Evolutionary conservation across 768 basidiomycete species (phyloP), one percentile per base, ranked within the genome.

Genomic region (Pleurotus giganteus): DNA sequence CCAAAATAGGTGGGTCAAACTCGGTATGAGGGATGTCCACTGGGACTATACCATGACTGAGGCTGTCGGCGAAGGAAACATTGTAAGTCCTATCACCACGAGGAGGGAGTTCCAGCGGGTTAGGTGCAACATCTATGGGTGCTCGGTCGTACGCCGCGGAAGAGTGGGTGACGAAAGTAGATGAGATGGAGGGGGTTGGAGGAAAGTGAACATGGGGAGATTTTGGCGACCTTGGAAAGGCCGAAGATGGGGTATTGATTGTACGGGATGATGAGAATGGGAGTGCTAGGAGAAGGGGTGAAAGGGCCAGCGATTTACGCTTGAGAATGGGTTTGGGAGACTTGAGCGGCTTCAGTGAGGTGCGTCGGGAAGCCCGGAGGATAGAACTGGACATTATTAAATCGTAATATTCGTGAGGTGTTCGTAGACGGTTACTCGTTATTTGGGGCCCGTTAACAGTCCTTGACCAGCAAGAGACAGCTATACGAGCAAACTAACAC

Each of bases 141-240:
- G 76, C 79, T 36, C 88, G 82, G 65, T 89, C 88, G 62, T 88
- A 88, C 0, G 74, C 74, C 47, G 73, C 63, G 0, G 85, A 68
- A 0, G 86, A 85, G 64, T 86, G 80, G 4, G 82, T 69, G 65
- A 78, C 81, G 56, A 76, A 80, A 8, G 78, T 84, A 32, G 81
- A 79, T 2, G 75, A 71, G 52, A 84, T 69, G n/a, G 69, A 61
- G 21, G 83, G 81, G 1, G 82, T 75, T 4, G 83, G 79, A 4
- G 83, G 83, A 56, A 84, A 84, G 68, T 84, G 83, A 52, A 84
- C 83, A 59, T 78, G 82, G 2, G 74, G 75, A 0, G 74, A 69
- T 17, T 4, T 80, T 84, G 21, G 81, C 57, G 31, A 72, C 54
- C 19, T 69, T 70, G 49, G 72, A 72, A 58, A 59, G 69, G 0